Evolutionary conservation across 805 yeast genomes (phyloP).

Genomic region (Pichia nanzhaoensis): DNA sequence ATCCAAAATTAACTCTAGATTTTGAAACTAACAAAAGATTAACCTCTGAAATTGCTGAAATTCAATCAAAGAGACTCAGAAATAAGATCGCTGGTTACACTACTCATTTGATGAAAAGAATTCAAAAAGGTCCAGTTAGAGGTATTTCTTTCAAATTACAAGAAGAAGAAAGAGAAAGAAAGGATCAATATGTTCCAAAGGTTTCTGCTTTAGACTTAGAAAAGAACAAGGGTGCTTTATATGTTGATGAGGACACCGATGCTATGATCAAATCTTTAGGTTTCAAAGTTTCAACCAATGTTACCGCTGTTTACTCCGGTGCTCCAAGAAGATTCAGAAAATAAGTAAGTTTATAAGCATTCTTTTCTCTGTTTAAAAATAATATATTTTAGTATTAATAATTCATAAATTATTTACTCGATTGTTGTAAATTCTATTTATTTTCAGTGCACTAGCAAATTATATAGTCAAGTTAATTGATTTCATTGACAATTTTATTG

Average conservation of each 20-base stretch:
- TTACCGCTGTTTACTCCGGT: slow-evolving; percentile 82
- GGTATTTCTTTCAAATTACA: slow-evolving; percentile 99
- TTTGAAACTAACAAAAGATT: slow-evolving; percentile 99
- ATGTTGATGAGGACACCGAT: slow-evolving; percentile 95
- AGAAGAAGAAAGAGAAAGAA: slow-evolving; percentile 99
- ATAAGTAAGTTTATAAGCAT: slow-evolving; percentile 37
- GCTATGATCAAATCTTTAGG: slow-evolving; percentile 92
- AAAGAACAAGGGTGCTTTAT: slow-evolving; percentile 91
- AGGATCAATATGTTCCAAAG: slow-evolving; percentile 99
- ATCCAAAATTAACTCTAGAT: slow-evolving; percentile 99
- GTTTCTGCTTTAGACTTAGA: slow-evolving; percentile 98
- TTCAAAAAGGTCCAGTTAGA: slow-evolving; percentile 99
- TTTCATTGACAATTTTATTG: slow-evolving; percentile 30
- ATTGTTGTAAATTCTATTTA: too few relatives aligned
- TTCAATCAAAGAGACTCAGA: slow-evolving; percentile 99
- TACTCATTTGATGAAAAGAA: slow-evolving; percentile 99
- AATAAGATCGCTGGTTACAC: slow-evolving; percentile 99
- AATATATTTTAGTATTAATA: background rate
- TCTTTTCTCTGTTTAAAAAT: slow-evolving; percentile 9
- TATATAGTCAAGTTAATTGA: slow-evolving; percentile 9
- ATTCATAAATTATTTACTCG: background rate
- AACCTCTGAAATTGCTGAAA: slow-evolving; percentile 96
- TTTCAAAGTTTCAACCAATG: slow-evolving; percentile 79
- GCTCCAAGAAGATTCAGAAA: slow-evolving; percentile 82
- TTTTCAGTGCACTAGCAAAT: too few relatives aligned